Evolutionary conservation across 306 rosid species (phyloP), one percentile per base, ranked within the genome.

Genomic region (Sindora glabra): DNA sequence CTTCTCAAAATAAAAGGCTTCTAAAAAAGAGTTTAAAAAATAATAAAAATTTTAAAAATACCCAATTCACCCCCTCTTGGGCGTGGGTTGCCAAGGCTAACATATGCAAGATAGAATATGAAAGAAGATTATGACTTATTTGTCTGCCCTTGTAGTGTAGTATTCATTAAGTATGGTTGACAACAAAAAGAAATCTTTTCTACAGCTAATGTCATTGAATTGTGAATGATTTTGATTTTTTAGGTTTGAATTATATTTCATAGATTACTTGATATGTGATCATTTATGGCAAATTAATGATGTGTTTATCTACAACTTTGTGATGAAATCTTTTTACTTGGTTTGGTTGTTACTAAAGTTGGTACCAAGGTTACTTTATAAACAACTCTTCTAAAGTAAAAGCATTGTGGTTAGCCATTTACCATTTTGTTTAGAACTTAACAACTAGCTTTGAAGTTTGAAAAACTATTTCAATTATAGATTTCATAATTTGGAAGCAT

Each of bases 111-210:
- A 56, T 78, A 89, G 97, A 90, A 81, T 69, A 79, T 80, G 81
- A 83, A 83, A 48, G 97, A 87, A 45, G 94, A 90, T 2, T 87
- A 86, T 27, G 96, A 95, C 51, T 77, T 86, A 8, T 88, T 83
- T 68, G 90, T 86, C 32, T 92, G 98, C 94, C 96, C 94, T n/a
- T 92, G 89, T 49, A 73, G 90, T 61, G 26, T 84, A 16, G 78
- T 86, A 36, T 86, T 86, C 14, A 86, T 77, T n/a, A 95, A 90
- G 68, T 90, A 86, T 49, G 79, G 80, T 68, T 86, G 95, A 88
- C 97, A 86, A 65, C 90, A 89, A 36, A 77, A 70, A 64, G 49
- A 66, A 2, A 86, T 87, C 10, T 90, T 90, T 55, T 13, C 69
- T 17, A 85, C 75, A 45, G 80, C 81, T 18, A 63, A 10, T 49